Evolutionary conservation across 2,329 filamentous ascomycete species (phyloP).

Genomic region (Fusarium redolens): DNA sequence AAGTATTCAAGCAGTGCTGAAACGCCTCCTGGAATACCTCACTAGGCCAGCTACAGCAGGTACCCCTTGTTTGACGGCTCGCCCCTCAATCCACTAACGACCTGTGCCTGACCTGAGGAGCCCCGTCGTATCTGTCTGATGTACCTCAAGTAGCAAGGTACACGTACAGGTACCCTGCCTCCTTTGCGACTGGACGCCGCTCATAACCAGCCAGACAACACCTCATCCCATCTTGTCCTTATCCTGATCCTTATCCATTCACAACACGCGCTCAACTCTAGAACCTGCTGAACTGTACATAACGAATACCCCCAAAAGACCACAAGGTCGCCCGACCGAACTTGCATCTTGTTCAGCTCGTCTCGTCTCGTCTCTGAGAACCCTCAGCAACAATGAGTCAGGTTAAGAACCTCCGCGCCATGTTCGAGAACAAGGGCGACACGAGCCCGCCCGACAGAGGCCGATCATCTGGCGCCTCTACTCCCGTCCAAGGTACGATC

Average conservation of each 20-base stretch:
- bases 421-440: constrained; percentile 80
- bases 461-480: constrained; percentile 69
- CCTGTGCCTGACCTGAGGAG: constrained; percentile 27
- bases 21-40: constrained; percentile 33
- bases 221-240: constrained; percentile 31
- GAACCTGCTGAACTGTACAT: constrained; percentile 11
- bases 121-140: constrained; percentile 24
- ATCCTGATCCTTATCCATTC: constrained; percentile 19
- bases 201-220: constrained; percentile 40
- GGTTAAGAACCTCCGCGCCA: constrained; percentile 80
- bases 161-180: constrained; percentile 23
- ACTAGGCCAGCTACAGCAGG: constrained; percentile 23
- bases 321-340: constrained; percentile 38
- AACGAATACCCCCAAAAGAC: constrained; percentile 22
- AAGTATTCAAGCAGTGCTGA: constrained; percentile 27
- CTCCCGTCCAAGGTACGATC: constrained; percentile 47
- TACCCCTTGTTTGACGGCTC: constrained; percentile 34
- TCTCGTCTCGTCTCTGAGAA: constrained; percentile 18
- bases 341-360: constrained; percentile 39
- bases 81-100: constrained; percentile 38
- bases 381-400: constrained; percentile 67
- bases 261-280: constrained; percentile 21
- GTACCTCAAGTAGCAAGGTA: constrained; percentile 29
- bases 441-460: constrained; percentile 75
- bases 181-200: constrained; percentile 26